Evolutionary conservation across 139 green algal genomes (phyloP), one percentile per base, ranked within the genome.

Genomic region (Chlorella sorokiniana): DNA sequence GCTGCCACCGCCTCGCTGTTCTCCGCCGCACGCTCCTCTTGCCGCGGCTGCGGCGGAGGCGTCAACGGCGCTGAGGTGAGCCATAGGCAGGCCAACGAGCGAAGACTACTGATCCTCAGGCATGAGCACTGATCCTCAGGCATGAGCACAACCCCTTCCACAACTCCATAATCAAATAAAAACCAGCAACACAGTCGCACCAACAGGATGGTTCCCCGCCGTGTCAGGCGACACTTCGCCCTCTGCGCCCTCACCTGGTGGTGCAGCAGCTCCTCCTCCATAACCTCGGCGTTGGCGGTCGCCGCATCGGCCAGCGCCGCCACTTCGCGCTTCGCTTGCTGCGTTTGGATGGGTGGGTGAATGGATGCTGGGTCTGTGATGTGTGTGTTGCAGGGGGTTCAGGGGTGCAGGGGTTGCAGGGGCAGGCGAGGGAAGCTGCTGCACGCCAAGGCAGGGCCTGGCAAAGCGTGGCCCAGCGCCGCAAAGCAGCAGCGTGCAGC

Each of bases 201-300:
- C n/a, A n/a, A n/a, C n/a, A n/a, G n/a, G n/a, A n/a, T n/a, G n/a
- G n/a, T n/a, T n/a, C n/a, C n/a, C n/a, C n/a, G n/a, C n/a, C n/a
- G n/a, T n/a, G n/a, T n/a, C n/a, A n/a, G n/a, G n/a, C n/a, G n/a
- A n/a, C n/a, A n/a, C n/a, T n/a, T n/a, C n/a, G n/a, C n/a, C n/a
- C n/a, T n/a, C 54, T 23, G 5, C 25, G 27, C 33, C 22, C 67
- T 37, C 35, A 54, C 73, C 73, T 69, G 37, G 37, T 79, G 73
- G 54, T 79, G 73, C 40, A 79, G 35, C 54, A 79, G 54, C 73
- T 79, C 73, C 73, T 79, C n/a, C 51, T 63, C 37, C 73, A 79
- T 79, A 5, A 79, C 37, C 37, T 52, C 73, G 0, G 73, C 73
- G 31, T 79, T 79, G 35, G 54, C 54, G 52, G 37, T 29, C 2